Base-by-base conservation (phyloP, 306 rosid species). In the Vigna trinervia region DNA sequence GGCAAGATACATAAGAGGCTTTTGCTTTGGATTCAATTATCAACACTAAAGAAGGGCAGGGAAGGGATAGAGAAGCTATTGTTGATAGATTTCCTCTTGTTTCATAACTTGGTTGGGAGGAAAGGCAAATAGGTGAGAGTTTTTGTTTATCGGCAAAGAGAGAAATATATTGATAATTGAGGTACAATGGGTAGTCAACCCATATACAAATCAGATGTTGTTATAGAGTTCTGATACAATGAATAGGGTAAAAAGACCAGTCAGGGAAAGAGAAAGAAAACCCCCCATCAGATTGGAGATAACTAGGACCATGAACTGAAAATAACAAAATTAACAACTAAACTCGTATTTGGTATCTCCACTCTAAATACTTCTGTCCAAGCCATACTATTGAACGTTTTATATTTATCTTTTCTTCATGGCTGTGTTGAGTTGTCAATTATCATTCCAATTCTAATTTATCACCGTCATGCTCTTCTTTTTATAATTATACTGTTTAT, bases 1-100 rank as follows among this genome's bases (percentile, higher is more conserved):
- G 90, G 95, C 0, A 75, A 61, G 78, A 84, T 94, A 65, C 97
- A 92, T 20, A 96, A 92, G 84, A 52, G 1, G 12, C 7, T 52
- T 9, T 22, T 52, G 10, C 20, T 3, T 52, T 0, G 5, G 1
- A 17, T 52, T 10, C 12, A 17, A 4, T 19, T n/a, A 52, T 17
- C 22, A 17, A 17, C 2, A 9, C 26, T 6, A 17, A 52, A 17
- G 26, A 52, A 52, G 4, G 4, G 58, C 23, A 17, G 19, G 26
- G 19, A 6, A 52, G 26, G 12, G 8, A 17, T 8, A 2, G 5
- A 17, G 58, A 52, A 19, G 59, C 22, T 8, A 6, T 12, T 53
- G 28, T 17, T 36, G 59, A 52, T 52, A 52, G 1, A 52, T 52
- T 52, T 52, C 58, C 12, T 52, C 58, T 52, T 2, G 26, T 52